These are phyloP conservation scores for Fomitopsis pulvina DNA, from an alignment of 768 basidiomycete species.

Conservation along the genomic window DNA sequence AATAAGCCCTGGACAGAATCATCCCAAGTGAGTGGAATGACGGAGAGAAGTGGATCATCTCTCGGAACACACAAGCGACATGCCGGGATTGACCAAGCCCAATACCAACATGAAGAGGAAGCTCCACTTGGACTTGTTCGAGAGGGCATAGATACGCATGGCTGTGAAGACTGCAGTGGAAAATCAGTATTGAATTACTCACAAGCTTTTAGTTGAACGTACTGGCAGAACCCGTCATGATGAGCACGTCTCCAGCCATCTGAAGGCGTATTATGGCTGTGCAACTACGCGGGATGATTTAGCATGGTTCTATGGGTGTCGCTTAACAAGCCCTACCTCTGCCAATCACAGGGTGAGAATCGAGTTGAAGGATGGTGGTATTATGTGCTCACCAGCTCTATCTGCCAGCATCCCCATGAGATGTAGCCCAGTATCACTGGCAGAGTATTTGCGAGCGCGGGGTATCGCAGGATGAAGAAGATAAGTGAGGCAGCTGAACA, in stretches of 20 bases:
- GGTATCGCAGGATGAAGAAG: slow-evolving; percentile 11
- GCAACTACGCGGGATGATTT: slow-evolving; percentile 4
- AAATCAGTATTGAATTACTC: no score
- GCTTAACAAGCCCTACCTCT: not conserved
- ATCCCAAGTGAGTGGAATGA: no score
- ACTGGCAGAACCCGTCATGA: slow-evolving; percentile 1
- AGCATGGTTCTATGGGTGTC: not conserved
- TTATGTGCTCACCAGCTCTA: not conserved
- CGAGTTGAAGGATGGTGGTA: not conserved
- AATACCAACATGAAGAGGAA: slow-evolving; percentile 3
- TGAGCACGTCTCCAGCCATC: not conserved
- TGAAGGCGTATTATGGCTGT: slow-evolving; percentile 1
- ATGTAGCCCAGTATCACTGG: slow-evolving; percentile 1
- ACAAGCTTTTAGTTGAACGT: no score
- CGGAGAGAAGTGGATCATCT: no score
- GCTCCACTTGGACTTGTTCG: not conserved
- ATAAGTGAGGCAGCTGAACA: slow-evolving; percentile 7
- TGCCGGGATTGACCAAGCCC: slow-evolving; percentile 8
- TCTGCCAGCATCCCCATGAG: not conserved
- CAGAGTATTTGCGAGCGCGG: slow-evolving; percentile 9
- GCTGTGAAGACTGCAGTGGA: slow-evolving; percentile 8
- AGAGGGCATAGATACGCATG: slow-evolving; percentile 12
- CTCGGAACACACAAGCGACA: slow-evolving; percentile 5
- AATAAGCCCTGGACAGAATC: no score
- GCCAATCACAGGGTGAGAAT: not conserved